These are phyloP conservation scores for Saccharomyces hybrid DNA, from an alignment of 1,139 yeast genomes.

Conservation along the genomic window DNA sequence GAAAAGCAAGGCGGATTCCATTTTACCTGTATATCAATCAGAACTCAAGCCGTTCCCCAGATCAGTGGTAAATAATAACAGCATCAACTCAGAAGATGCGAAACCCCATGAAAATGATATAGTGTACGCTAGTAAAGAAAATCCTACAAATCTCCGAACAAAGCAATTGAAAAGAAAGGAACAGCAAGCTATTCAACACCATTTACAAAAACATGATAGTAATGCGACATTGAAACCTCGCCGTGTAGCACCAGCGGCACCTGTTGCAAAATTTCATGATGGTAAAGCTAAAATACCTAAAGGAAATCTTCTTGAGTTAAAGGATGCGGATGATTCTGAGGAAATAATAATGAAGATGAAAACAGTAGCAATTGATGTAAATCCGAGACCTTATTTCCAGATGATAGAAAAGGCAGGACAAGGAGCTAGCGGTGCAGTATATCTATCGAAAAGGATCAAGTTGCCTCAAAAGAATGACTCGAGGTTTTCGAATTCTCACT, in stretches of 20 bases:
- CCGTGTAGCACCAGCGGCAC: background rate
- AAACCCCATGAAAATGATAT: background rate
- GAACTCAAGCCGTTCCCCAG: background rate
- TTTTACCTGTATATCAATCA: background rate
- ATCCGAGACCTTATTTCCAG: conserved; percentile 76
- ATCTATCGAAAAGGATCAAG: conserved; percentile 63
- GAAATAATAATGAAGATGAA: conserved; percentile 76
- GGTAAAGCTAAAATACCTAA: background rate
- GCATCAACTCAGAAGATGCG: background rate
- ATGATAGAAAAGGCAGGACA: conserved; percentile 93
- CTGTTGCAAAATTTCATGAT: background rate
- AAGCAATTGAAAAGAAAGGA: background rate
- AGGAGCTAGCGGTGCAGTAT: conserved; percentile 95
- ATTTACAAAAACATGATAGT: background rate
- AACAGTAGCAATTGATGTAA: conserved; percentile 69
- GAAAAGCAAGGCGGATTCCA: background rate
- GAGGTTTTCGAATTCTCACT: conserved; percentile 15
- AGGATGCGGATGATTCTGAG: conserved; percentile 53
- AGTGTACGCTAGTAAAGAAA: background rate
- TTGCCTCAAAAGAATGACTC: conserved; percentile 18
- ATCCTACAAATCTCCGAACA: background rate
- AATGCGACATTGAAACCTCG: background rate
- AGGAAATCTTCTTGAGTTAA: conserved; percentile 24
- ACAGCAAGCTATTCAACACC: background rate
- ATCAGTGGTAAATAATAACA: background rate